Conservation (phyloP, 441 rosid species). For the Rhodomyrtus psidioides region DNA sequence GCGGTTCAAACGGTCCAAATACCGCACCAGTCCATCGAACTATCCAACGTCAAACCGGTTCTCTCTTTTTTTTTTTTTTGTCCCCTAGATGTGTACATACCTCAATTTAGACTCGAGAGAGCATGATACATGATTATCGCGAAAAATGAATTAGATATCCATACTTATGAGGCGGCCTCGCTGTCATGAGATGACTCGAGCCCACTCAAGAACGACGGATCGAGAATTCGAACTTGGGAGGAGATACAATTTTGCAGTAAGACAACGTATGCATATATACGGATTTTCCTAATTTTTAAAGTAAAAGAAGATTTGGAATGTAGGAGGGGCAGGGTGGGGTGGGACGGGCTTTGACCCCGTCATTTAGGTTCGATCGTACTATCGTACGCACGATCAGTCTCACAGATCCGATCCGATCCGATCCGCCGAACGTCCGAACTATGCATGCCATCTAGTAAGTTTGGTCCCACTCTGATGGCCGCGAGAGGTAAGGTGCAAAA, state of each 20-base stretch:
- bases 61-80: no score
- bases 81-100: no score
- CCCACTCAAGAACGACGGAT: background rate
- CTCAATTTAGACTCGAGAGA: background rate
- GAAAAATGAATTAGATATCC: background rate
- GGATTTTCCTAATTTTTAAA: no score
- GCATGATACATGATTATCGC: rapidly evolving
- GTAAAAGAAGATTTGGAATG: background rate
- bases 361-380: background rate
- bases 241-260: rapidly evolving
- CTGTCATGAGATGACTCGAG: background rate
- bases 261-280: background rate
- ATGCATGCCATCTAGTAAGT: background rate
- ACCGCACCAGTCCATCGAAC: background rate
- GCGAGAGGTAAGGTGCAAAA: background rate
- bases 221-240: rapidly evolving
- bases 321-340: background rate
- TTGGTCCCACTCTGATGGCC: background rate
- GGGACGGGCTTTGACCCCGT: no score
- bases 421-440: rapidly evolving
- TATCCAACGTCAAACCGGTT: background rate
- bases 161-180: background rate
- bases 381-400: rapidly evolving
- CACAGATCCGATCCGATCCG: background rate
- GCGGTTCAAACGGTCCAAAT: background rate